phyloP scores from a whole-genome alignment of 257 asterid genomes.

The Solanum dulcamara region DNA sequence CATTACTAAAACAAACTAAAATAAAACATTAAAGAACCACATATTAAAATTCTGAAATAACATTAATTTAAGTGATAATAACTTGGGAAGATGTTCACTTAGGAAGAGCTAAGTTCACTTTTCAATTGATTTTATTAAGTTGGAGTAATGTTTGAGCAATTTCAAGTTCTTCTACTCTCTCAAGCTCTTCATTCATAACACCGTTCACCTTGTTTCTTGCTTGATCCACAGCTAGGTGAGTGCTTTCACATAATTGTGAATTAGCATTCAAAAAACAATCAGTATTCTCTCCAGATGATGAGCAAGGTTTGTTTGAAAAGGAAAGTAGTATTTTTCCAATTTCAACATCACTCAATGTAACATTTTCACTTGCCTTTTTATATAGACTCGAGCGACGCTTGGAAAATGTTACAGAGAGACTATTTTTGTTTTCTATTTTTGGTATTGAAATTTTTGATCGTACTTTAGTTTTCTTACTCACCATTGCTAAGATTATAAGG shows the following conservation, averaged over 20 bases:
- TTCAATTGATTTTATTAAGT: too few relatives aligned
- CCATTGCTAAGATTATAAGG: neutral
- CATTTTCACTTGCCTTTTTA: slow-evolving; percentile 18
- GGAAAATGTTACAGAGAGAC: slow-evolving; percentile 15
- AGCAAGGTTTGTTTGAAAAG: slow-evolving; percentile 24
- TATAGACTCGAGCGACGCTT: slow-evolving; percentile 15
- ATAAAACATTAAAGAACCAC: neutral
- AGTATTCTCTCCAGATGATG: slow-evolving; percentile 8
- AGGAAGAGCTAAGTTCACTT: too few relatives aligned
- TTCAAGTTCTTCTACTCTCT: neutral
- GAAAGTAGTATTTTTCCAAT: slow-evolving; percentile 19
- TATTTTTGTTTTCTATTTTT: slow-evolving; percentile 1
- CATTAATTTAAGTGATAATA: too few relatives aligned
- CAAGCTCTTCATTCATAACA: neutral
- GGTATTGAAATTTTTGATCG: neutral
- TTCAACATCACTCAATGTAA: slow-evolving; percentile 8
- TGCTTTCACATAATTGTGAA: neutral
- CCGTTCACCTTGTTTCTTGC: neutral
- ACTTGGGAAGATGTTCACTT: too few relatives aligned
- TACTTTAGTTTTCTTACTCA: neutral
- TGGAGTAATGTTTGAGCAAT: too few relatives aligned
- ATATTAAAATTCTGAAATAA: neutral
- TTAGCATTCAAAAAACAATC: neutral
- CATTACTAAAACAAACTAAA: neutral
- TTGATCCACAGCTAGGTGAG: neutral